Evolutionary conservation across 768 basidiomycete genomes (phyloP), one percentile per base, ranked within the genome.

Genomic region (Kwoniella heveanensis): DNA sequence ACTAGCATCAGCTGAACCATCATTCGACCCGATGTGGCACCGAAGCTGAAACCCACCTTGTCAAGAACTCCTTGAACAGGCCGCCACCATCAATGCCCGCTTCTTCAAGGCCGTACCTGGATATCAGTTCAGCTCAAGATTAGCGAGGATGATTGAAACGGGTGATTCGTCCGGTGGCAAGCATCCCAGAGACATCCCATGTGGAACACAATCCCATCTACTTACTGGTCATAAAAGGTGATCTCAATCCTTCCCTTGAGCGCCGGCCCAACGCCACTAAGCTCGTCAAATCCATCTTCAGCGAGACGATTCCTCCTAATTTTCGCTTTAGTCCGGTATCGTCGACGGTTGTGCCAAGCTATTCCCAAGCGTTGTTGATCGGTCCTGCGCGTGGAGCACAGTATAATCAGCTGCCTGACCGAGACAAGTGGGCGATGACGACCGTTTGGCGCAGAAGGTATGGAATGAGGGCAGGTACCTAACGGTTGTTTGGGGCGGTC

Each of bases 21-120:
- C n/a, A n/a, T n/a, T n/a, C n/a, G n/a, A n/a, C n/a, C n/a, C n/a
- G n/a, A n/a, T n/a, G n/a, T 27, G 13, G 1, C 22, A 57, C 15
- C 22, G 21, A 37, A 39, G 17, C 19, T 17, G 29, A 26, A 2
- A 71, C 82, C 67, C 58, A 83, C 82, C 76, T 77, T 1, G 93
- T 99, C 73, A 98, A 86, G 70, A 98, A 96, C 79, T 98, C 96
- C 78, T 98, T 99, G 83, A 96, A 98, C 4, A 98, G 88, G 0
- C 96, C 96, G 1, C 96, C 94, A 1, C 95, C 94, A 67, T 97
- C 95, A 30, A 98, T 95, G 0, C 94, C 95, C 19, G 88, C 87
- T 78, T 82, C 81, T 59, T 78, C 77, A 15, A 78, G 27, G 59
- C 73, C 77, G 30, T 70, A 76, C 56, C 77, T 79, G 48, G 26